A percentile compares a stretch with the other conserved stretches of the same genome.
Conservation (phyloP, 305 asterid species). For the Ilex paraguariensis region DNA sequence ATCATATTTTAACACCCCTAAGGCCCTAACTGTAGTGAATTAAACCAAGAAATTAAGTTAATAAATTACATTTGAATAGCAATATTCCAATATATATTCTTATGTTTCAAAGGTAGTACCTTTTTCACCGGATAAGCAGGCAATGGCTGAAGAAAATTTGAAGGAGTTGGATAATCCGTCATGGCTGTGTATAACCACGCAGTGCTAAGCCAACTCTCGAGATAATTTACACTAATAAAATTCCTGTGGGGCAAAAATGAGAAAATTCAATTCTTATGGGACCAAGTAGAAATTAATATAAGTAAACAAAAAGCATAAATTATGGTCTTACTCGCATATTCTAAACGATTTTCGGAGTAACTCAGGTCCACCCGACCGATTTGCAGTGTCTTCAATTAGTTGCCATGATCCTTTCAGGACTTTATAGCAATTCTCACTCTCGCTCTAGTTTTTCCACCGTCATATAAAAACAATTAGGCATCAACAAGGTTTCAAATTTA, state of each 20-base stretch:
- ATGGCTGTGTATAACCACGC: conserved; percentile 73
- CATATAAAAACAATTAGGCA: no score
- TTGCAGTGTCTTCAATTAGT: conserved; percentile 57
- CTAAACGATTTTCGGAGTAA: conserved; percentile 55
- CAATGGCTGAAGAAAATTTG: conserved; percentile 73
- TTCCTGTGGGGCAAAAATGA: conserved; percentile 9
- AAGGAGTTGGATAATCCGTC: conserved; percentile 89
- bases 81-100: no score
- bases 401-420: conserved; percentile 76
- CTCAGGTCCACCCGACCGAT: conserved; percentile 50
- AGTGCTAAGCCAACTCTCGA: conserved; percentile 54
- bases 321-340: conserved; percentile 62
- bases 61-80: no score
- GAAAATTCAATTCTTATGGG: background rate
- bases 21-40: no score
- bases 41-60: no score
- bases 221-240: conserved; percentile 24
- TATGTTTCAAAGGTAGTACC: conserved; percentile 28
- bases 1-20: no score
- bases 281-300: background rate
- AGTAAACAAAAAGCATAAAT: background rate
- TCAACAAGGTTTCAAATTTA: no score
- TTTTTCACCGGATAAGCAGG: conserved; percentile 80
- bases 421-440: conserved; percentile 67
- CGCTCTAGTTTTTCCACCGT: conserved; percentile 35